Evolutionary conservation across 2,329 filamentous ascomycete genomes (phyloP), one percentile per base, ranked within the genome.

Genomic region (Cladorrhinum sp.): DNA sequence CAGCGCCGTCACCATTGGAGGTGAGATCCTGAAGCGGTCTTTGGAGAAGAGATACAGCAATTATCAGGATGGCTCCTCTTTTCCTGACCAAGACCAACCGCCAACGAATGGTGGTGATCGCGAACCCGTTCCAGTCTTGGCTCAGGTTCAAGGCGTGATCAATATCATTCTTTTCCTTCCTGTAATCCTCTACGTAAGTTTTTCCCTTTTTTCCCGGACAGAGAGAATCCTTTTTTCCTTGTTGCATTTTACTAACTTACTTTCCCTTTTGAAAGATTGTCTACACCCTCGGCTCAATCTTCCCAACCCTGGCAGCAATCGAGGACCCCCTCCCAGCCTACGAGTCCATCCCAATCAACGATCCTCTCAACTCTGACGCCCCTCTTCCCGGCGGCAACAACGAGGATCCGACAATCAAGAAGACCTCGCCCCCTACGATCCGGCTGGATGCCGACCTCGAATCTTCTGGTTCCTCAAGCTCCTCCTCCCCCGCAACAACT

Each of bases 251-350:
- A 18, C 14, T 6, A 36, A 8, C 10, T n/a, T n/a, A 33, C 55
- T 58, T 62, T 49, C 24, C 16, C 48, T 20, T 42, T 30, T 9
- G n/a, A 20, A 36, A 84, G 81, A 66, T 79, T 63, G 67, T 71
- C 59, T 86, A 86, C 74, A 82, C 82, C 9, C 70, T 86, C 55
- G 71, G 75, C 57, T 72, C 73, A 59, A 70, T 86, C 68, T 82
- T 80, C 69, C 79, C 82, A 50, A 78, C 80, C 58, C 77, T 86
- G 62, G 81, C 83, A 71, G 84, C 85, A 64, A 73, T 86, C 66
- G 83, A 86, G 68, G 81, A 86, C 73, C 82, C 84, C 36, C 80
- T 82, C 55, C 81, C 82, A 4, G 76, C 77, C 26, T 86, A 85
- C 73, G 79, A 82, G 59, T 77, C 81, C 56, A 71, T 86, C 51